Evolutionary conservation across 2,329 filamentous ascomycete genomes (phyloP), one percentile per base, ranked within the genome.

Genomic region (Aspergillus transmontanensis): DNA sequence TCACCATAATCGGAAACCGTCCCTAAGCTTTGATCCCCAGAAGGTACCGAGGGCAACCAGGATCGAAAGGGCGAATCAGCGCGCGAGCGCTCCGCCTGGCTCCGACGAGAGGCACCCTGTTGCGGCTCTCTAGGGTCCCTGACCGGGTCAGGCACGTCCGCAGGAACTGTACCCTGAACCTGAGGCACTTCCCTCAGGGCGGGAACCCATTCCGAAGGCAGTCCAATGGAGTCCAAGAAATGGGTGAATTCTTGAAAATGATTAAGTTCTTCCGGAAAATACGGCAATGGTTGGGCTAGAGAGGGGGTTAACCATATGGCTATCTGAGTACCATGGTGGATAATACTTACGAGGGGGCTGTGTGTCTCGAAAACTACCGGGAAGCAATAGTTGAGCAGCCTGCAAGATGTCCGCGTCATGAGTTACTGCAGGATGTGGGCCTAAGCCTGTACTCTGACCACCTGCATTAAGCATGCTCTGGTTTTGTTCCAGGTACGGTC

Each of bases 351-450:
- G 30, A 32, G 64, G 59, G 1, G 62, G 61, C 36, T 70, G 60
- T 53, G 70, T 62, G 30, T 69, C 67, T 43, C 69, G 68, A 61
- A 74, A 76, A 57, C 68, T 70, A 9, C 70, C 71, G 2, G 74
- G 74, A 36, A 76, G 69, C 48, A 76, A 69, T 43, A 76, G 63
- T 50, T 76, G 74, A 3, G 74, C 74, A 21, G 74, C 74, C 60
- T 76, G 72, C 4, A 76, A 87, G 65, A 76, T 75, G 21, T 75
- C 73, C 4, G 74, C 68, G 61, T 76, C 74, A 61, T 75, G 74
- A 39, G 66, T 63, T n/a, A 72, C 69, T 23, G 64, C 71, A 10
- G 70, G 62, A 60, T 72, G 72, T 4, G 59, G 58, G 23, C 64
- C 62, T 19, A 72, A 36, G 4, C 61, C 57, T 4, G 69, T 46